Conservation (phyloP, 225 moss, liverwort and hornwort genomes). For the Physcomitrellopsis africana region DNA sequence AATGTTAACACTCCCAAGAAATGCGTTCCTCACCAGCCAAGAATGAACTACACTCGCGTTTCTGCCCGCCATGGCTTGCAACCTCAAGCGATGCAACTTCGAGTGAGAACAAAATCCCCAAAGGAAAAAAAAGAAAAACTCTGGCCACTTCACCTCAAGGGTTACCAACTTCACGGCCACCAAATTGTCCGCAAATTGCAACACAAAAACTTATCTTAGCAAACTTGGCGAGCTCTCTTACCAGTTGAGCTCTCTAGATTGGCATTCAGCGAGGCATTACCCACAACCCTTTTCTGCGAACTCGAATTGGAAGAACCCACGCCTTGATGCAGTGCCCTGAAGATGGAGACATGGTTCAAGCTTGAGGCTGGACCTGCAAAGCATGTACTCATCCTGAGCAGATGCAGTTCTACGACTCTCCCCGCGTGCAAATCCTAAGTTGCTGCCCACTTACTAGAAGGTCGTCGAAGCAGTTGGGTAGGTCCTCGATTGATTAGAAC, state of each 20-base stretch:
- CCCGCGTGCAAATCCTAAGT: neutral
- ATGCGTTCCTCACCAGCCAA: neutral
- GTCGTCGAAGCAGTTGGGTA: neutral
- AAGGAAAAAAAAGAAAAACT: neutral
- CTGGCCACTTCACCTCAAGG: neutral
- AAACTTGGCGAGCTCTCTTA: neutral
- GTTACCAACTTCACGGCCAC: neutral
- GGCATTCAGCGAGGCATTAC: slow-evolving; percentile 17
- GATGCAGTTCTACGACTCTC: neutral
- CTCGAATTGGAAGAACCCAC: neutral
- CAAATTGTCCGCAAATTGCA: neutral
- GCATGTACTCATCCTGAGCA: slow-evolving; percentile 20
- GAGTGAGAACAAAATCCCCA: neutral
- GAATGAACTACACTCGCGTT: neutral
- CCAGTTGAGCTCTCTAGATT: slow-evolving; percentile 27
- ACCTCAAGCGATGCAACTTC: neutral
- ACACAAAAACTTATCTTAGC: neutral
- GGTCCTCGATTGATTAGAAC: neutral
- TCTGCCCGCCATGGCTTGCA: slow-evolving; percentile 11
- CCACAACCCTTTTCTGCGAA: neutral
- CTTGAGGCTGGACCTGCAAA: slow-evolving; percentile 10
- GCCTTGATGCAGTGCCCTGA: neutral
- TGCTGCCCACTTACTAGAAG: neutral
- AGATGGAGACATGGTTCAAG: slow-evolving; percentile 16
- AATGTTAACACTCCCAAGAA: neutral